Base-by-base conservation (phyloP, 495 filamentous ascomycete species). In the Choiromyces venosus region DNA sequence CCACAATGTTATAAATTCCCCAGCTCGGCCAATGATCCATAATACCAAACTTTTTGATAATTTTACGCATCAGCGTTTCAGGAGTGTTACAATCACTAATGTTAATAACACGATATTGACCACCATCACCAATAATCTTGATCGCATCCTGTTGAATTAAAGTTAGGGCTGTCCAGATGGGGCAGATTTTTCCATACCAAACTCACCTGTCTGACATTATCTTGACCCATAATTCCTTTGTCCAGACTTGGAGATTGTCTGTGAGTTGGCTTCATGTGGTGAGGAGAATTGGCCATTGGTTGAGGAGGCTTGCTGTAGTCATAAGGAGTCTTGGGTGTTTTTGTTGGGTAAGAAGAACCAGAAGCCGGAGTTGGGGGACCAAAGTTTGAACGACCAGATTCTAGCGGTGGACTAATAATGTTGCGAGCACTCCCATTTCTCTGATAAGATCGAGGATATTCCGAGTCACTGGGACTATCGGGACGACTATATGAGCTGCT, bases 21-120 rank as follows among this genome's bases (percentile, higher is more conserved):
- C 94, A 82, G 88, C 92, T 86, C 90, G 96, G 77, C 90, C 90
- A 73, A 91, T 90, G 71, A 94, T 91, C 86, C 46, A 79, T 81
- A 37, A 85, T 80, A 40, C 85, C 86, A 72, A 96, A 90, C 80
- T 98, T 98, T 76, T 88, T 90, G 35, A 97, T 83, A 2, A 94
- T 94, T 72, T 89, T 89, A 37, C 91, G 85, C 82, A 97, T 92
- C 69, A 99, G 90, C 71, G 97, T 93, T 75, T 98, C 95, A 40
- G 92, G 88, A 2, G 91, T 96, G 79, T 90, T 92, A 86, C 92
- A 97, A 74, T 90, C 91, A 70, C 91, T 90, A 67, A 98, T 90
- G 80, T 93, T 92, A 70, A 98, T 87, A 9, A 97, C 93, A 82
- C 94, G 93, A 39, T 93, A 96, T 71, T 91, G 89, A n/a, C 93